Percentiles rank a stretch among this genome's conserved stretches.
These are phyloP conservation scores for Fusarium sp. DNA, from an alignment of 2,329 filamentous ascomycete species.

Conservation along the genomic window DNA sequence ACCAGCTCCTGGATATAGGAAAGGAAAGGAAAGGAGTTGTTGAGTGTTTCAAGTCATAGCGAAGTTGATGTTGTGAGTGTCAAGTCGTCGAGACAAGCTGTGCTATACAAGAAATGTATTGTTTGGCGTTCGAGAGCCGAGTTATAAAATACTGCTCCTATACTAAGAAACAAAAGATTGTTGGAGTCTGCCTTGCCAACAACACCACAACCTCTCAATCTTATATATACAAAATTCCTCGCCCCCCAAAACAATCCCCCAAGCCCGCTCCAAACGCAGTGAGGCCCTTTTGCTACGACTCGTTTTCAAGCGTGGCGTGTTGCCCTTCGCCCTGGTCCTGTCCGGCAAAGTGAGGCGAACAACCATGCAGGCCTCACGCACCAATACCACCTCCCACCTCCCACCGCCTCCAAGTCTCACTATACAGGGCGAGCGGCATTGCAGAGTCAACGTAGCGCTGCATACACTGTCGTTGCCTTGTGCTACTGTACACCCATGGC, in stretches of 20 bases:
- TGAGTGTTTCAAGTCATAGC: not conserved
- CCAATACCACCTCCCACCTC: slow-evolving; percentile 17
- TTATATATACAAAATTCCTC: slow-evolving; percentile 15
- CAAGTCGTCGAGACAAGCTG: not conserved
- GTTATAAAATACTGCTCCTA: not conserved
- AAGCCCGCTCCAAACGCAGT: not conserved
- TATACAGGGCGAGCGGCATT: slow-evolving; percentile 2
- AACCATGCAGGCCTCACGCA: slow-evolving; percentile 26
- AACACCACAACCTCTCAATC: not conserved
- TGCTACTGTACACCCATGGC: not conserved
- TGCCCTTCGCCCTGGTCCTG: slow-evolving; percentile 9
- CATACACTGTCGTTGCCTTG: slow-evolving; percentile 7
- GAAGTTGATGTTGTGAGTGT: not conserved
- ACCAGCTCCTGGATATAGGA: slow-evolving; percentile 15
- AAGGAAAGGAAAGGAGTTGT: not conserved
- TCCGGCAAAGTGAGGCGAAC: slow-evolving; percentile 31
- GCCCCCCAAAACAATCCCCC: not conserved
- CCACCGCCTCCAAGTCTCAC: slow-evolving; percentile 15
- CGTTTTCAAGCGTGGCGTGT: slow-evolving; percentile 27
- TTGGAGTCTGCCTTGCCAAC: not conserved
- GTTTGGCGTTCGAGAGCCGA: not conserved
- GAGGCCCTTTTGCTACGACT: slow-evolving; percentile 16
- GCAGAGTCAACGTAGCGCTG: slow-evolving; percentile 18
- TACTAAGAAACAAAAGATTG: not conserved
- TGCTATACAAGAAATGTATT: too few relatives aligned